These are phyloP conservation scores for Hippophae gyantsensis DNA, from an alignment of 306 rosid genomes.

Conservation along the genomic window DNA sequence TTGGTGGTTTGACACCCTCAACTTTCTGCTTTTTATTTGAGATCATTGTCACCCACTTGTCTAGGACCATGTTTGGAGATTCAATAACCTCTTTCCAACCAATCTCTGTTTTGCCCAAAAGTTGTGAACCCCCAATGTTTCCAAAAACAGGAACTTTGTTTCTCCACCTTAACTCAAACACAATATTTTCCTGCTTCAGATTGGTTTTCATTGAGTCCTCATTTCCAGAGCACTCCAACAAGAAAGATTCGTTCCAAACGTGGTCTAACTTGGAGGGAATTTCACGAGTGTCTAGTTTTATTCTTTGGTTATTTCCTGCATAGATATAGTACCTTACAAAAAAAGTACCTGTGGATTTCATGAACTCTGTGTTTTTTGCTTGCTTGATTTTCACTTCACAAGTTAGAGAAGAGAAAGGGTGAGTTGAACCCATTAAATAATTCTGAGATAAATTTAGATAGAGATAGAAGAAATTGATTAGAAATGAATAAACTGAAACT, in stretches of 20 bases:
- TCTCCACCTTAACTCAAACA: conserved; percentile 60
- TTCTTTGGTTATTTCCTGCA: conserved; percentile 28
- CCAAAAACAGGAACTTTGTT: conserved; percentile 27
- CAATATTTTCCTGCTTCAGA: conserved; percentile 42
- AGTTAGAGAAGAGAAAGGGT: conserved; percentile 29
- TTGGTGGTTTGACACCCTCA: conserved; percentile 17
- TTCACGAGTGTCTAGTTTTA: conserved; percentile 37
- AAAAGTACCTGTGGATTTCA: conserved; percentile 29
- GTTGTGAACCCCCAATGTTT: conserved; percentile 41
- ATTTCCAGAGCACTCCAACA: conserved; percentile 52
- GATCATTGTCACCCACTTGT: conserved; percentile 52
- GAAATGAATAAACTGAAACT: conserved; percentile 11
- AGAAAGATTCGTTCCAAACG: conserved; percentile 59
- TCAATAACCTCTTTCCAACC: conserved; percentile 50
- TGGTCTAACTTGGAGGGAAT: conserved; percentile 32
- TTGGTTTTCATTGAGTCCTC: conserved; percentile 31
- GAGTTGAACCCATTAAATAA: conserved; percentile 25
- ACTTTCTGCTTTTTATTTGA: conserved; percentile 10
- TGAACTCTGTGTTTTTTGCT: conserved; percentile 34
- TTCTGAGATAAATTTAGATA: background rate
- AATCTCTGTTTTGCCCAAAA: conserved; percentile 57
- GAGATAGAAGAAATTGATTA: background rate
- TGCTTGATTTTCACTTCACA: conserved; percentile 50
- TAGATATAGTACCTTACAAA: conserved; percentile 55
- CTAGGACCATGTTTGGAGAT: conserved; percentile 49